Evolutionary conservation across 2,329 filamentous ascomycete genomes (phyloP), one percentile per base, ranked within the genome.

Genomic region (Alternaria gaisen): DNA sequence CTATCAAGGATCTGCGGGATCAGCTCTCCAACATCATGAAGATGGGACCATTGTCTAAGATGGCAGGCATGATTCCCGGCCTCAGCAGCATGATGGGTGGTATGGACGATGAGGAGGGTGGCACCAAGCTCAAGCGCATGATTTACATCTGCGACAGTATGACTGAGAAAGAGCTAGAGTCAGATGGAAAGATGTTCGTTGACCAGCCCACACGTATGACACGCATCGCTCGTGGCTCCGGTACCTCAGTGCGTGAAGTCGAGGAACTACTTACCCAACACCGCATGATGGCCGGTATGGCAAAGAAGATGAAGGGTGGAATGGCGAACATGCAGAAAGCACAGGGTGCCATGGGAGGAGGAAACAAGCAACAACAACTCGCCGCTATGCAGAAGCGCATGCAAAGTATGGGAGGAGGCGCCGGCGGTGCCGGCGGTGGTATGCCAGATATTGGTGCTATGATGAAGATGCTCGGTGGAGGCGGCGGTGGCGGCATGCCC

Each of bases 11-110:
- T 77, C 86, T 99, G 68, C 89, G 95, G 20, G 95, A 99, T 77
- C 96, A 99, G 77, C 88, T 99, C 12, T 91, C 91, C 60, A 98
- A 98, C 74, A 97, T 99, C 75, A 97, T 98, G 93, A 99, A 99
- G 83, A 98, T 99, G 95, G 95, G 95, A 0, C 95, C 95, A 0
- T 82, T 99, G 1, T 96, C 92, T 18, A 98, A 99, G 79, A 96
- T 99, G 88, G 96, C 94, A 0, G 93, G 94, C 72, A 99, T 99
- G 95, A 98, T 99, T 66, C 95, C 95, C 0, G 95, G 95, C 28
- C 90, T 99, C 79, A 91, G 91, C 69, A 91, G 91, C 74, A 90
- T 98, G 86, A 98, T 97, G 88, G 90, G 92, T 54, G 93, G 93
- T 40, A 95, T 98, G 87, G 94, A 98, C 75, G 96, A 99, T 75